Conservation (phyloP, 2,329 filamentous ascomycete species). For the Colletotrichum endophyticum region DNA sequence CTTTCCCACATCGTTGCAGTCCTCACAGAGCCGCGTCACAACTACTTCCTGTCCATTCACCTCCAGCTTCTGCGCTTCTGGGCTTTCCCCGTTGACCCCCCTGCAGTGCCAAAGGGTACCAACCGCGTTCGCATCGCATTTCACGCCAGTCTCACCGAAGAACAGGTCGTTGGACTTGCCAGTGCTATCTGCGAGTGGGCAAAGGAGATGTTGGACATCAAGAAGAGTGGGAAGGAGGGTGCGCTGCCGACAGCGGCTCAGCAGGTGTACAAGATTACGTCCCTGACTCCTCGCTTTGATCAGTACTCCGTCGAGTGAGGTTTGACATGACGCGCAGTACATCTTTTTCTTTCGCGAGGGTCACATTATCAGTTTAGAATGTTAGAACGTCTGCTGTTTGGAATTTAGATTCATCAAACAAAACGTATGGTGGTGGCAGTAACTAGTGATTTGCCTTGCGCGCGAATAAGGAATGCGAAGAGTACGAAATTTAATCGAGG, state of each 20-base stretch:
- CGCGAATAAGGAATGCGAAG: not conserved
- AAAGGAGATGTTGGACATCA: slow-evolving; percentile 16
- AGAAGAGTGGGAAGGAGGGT: not conserved
- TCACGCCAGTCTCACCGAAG: slow-evolving; percentile 43
- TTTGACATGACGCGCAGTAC: not conserved
- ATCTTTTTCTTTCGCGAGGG: not conserved
- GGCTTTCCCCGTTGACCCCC: slow-evolving; percentile 37
- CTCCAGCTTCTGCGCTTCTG: slow-evolving; percentile 23
- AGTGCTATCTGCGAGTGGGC: slow-evolving; percentile 9
- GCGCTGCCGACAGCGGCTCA: not conserved
- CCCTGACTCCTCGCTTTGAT: not conserved
- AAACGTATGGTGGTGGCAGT: not conserved
- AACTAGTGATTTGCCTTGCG: not conserved
- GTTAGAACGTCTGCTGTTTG: not conserved
- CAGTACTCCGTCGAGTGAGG: not conserved
- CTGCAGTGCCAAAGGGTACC: slow-evolving; percentile 42
- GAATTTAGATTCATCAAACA: not conserved
- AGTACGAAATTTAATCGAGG: not conserved
- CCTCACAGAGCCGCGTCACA: slow-evolving; percentile 27
- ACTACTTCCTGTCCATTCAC: slow-evolving; percentile 28
- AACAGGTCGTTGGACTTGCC: slow-evolving; percentile 30
- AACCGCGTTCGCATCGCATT: slow-evolving; percentile 43
- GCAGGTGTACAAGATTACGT: not conserved
- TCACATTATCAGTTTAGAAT: not conserved
- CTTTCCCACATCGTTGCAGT: slow-evolving; percentile 34